phyloP scores from a whole-genome alignment of 257 asterid genomes.

The Ilex asprella region DNA sequence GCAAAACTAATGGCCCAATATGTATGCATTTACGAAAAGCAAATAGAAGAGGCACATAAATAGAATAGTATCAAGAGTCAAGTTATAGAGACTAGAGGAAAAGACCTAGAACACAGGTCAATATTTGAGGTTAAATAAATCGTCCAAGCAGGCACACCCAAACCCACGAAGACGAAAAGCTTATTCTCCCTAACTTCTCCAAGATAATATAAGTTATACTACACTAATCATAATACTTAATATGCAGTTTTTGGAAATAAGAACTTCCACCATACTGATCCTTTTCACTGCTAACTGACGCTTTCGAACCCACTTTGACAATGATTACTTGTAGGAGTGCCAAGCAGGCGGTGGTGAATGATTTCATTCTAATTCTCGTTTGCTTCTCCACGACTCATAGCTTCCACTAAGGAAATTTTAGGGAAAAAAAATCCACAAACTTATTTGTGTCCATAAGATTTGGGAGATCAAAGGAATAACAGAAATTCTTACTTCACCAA shows the following conservation, averaged over 20 bases:
- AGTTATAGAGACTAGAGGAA: neutral
- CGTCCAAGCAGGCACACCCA: neutral
- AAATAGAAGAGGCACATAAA: too few species aligned
- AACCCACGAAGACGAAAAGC: neutral
- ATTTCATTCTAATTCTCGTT: too few species aligned
- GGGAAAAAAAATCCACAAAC: neutral
- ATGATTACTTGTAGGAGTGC: neutral
- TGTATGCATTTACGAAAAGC: too few species aligned
- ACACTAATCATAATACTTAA: neutral
- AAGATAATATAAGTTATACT: neutral
- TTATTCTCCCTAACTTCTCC: neutral
- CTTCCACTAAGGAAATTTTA: neutral
- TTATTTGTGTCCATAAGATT: neutral
- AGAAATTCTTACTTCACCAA: constrained; percentile 32
- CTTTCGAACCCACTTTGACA: neutral
- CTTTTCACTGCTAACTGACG: neutral
- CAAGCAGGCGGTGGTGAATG: neutral
- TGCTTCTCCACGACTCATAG: neutral
- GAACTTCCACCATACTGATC: neutral
- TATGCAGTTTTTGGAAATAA: neutral
- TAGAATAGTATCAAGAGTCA: neutral
- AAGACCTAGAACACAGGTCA: neutral
- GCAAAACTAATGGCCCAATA: too few species aligned
- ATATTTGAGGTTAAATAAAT: neutral
- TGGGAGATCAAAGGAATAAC: neutral